Conservation (phyloP, 495 filamentous ascomycete species). For the Penicillium taxi region DNA sequence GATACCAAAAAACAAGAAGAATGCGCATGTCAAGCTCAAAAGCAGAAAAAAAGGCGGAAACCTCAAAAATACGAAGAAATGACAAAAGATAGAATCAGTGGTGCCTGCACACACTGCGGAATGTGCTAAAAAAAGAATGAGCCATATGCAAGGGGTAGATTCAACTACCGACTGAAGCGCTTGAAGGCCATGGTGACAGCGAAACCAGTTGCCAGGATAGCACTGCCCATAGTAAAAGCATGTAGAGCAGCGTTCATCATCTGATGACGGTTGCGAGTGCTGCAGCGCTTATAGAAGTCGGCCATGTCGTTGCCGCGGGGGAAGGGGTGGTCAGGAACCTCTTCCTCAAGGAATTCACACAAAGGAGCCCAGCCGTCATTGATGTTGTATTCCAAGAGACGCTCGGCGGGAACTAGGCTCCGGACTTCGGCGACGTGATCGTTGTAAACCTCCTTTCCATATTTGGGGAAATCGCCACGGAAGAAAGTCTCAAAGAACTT, state of each 20-base stretch:
- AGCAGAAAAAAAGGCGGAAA: conserved; percentile 3
- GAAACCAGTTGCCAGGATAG: conserved; percentile 34
- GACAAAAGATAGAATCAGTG: conserved; percentile 2
- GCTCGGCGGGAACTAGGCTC: conserved; percentile 37
- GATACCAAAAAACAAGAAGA: conserved; percentile 1
- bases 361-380: conserved; percentile 60
- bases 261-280: conserved; percentile 51
- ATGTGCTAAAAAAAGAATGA: conserved; percentile 1
- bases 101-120: conserved; percentile 16
- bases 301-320: conserved; percentile 44
- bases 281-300: conserved; percentile 53
- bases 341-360: conserved; percentile 56
- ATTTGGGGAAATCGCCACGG: conserved; percentile 43
- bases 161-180: conserved; percentile 32
- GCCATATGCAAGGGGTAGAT: conserved; percentile 5
- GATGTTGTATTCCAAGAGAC: conserved; percentile 57
- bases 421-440: conserved; percentile 41
- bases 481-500: conserved; percentile 53
- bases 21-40: neutral
- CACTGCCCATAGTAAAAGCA: conserved; percentile 41
- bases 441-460: conserved; percentile 45
- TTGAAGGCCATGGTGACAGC: conserved; percentile 36
- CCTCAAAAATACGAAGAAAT: conserved; percentile 1
- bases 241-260: conserved; percentile 53
- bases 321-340: conserved; percentile 44